These are phyloP conservation scores for Jaltomata sinuosa DNA, from an alignment of 257 asterid species.

Conservation along the genomic window DNA sequence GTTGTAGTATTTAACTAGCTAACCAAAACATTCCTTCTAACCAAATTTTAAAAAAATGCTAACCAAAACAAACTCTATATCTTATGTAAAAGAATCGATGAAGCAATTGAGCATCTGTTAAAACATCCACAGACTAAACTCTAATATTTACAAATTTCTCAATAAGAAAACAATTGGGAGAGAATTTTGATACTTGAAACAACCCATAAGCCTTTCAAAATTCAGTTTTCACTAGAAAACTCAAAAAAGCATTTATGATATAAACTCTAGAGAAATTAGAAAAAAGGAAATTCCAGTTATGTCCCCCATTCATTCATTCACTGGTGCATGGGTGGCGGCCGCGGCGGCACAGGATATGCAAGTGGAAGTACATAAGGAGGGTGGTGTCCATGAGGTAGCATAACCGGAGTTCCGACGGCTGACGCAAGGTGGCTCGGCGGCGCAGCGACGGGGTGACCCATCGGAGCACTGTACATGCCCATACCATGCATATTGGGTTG, in stretches of 20 bases:
- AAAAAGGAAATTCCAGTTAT: not conserved
- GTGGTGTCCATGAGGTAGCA: slow-evolving; percentile 63
- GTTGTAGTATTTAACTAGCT: no score
- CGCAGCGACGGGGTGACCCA: slow-evolving; percentile 69
- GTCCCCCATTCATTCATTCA: not conserved
- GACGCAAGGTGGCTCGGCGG: slow-evolving; percentile 67
- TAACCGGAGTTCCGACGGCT: slow-evolving; percentile 79
- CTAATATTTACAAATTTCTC: not conserved
- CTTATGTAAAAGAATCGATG: not conserved
- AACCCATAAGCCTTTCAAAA: not conserved
- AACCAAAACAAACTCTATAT: no score
- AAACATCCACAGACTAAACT: not conserved
- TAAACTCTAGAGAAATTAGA: not conserved
- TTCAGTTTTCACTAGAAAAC: not conserved
- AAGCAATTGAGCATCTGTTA: not conserved
- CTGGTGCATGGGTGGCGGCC: slow-evolving; percentile 39
- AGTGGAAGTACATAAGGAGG: slow-evolving; percentile 57
- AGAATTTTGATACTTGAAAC: not conserved
- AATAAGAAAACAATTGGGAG: not conserved
- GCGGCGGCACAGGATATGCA: slow-evolving; percentile 62
- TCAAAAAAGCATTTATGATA: not conserved
- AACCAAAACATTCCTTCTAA: no score
- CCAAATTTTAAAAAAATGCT: no score
- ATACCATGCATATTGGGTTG: slow-evolving; percentile 46
- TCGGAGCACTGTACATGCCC: slow-evolving; percentile 65